phyloP scores from a whole-genome alignment of 768 basidiomycete genomes.

The Psilocybe cyanescens region DNA sequence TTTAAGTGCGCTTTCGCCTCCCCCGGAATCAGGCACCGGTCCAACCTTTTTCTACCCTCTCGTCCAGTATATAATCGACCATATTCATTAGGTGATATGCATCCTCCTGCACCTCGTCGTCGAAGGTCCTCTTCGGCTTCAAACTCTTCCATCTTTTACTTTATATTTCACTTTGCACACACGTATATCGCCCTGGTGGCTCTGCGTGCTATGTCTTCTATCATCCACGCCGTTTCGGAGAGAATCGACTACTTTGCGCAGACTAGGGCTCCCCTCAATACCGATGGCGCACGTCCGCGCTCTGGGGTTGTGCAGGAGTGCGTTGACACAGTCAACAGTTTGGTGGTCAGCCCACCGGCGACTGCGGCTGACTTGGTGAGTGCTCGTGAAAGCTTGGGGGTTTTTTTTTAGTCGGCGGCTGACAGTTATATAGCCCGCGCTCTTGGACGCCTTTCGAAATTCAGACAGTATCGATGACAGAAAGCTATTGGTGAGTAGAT shows the following conservation, averaged over 20 bases:
- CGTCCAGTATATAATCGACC: not conserved
- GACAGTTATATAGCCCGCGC: conserved; percentile 42
- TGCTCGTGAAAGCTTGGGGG: not conserved
- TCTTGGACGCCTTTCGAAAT: conserved; percentile 46
- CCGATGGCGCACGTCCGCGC: conserved; percentile 35
- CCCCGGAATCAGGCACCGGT: not conserved
- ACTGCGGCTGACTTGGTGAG: conserved; percentile 32
- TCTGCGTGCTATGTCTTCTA: conserved; percentile 22
- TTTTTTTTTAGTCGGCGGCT: not conserved
- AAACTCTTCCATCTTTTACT: not conserved
- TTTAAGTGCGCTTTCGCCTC: not conserved
- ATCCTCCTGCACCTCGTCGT: not conserved
- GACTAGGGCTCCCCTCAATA: conserved; percentile 32
- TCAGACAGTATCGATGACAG: conserved; percentile 59
- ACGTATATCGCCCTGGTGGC: conserved; percentile 9
- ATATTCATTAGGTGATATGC: not conserved
- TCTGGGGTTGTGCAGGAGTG: conserved; percentile 25
- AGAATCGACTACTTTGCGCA: conserved; percentile 26
- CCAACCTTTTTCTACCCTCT: not conserved
- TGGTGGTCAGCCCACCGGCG: conserved; percentile 32
- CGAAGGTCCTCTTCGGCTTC: not conserved
- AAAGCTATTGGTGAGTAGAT: conserved; percentile 54
- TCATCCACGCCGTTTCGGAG: conserved; percentile 26
- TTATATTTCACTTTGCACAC: conserved; percentile 5
- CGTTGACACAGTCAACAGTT: conserved; percentile 31